phyloP scores from a whole-genome alignment of 352 stramenopile species.

The Phytopythium helicoides region DNA sequence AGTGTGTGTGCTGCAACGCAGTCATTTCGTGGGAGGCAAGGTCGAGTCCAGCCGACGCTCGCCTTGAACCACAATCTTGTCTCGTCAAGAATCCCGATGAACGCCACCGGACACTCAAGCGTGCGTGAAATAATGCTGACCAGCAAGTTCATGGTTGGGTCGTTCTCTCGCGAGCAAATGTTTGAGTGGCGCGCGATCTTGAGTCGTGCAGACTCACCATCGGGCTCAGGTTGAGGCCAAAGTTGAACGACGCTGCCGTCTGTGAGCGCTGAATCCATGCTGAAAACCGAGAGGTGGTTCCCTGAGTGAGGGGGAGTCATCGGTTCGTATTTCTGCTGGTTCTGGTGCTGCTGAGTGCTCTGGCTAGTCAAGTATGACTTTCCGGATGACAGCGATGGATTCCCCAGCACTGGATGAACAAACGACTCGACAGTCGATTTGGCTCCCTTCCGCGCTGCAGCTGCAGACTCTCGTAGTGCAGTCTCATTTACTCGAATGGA shows the following conservation, averaged over 20 bases:
- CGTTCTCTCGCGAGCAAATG: slow-evolving; percentile 46
- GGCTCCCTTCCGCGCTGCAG: background rate
- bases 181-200: slow-evolving; percentile 48
- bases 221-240: slow-evolving; percentile 46
- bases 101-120: slow-evolving; percentile 60
- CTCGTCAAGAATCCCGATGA: slow-evolving; percentile 68
- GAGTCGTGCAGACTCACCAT: slow-evolving; percentile 46
- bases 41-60: slow-evolving; percentile 52
- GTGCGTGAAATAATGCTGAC: slow-evolving; percentile 68
- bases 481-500: slow-evolving; percentile 59
- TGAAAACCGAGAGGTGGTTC: slow-evolving; percentile 58
- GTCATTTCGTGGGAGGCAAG: slow-evolving; percentile 53
- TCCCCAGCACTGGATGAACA: slow-evolving; percentile 3
- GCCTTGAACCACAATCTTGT: slow-evolving; percentile 62
- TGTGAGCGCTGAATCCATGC: slow-evolving; percentile 61
- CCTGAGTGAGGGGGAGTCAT: background rate
- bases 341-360: background rate
- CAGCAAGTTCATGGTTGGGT: slow-evolving; percentile 73
- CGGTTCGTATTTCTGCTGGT: slow-evolving; percentile 1
- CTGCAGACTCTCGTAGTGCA: slow-evolving; percentile 31
- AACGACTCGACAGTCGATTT: background rate
- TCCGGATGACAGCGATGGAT: background rate
- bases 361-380: background rate
- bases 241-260: slow-evolving; percentile 62
- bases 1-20: slow-evolving; percentile 51